Base-by-base conservation (phyloP, 306 rosid species). In the Dryas drummondii region DNA sequence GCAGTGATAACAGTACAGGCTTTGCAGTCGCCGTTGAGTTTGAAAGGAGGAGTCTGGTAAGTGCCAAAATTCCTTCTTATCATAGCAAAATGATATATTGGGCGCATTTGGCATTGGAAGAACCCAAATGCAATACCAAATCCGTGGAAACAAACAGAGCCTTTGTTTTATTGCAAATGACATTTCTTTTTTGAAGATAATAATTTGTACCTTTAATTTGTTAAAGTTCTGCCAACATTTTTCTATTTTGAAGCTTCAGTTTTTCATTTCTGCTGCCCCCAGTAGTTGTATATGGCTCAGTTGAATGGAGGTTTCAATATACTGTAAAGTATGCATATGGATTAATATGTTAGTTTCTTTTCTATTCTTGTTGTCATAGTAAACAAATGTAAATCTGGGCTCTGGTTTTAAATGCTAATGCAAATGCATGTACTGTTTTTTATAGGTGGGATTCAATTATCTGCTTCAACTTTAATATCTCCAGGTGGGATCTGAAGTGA, bases 41-140 rank as follows among this genome's bases (percentile, higher is more conserved):
- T 44, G 64, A 19, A 26, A 56, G 51, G 44, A 44, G 54, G 44
- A 56, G 65, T 57, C 66, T 62, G 55, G 76, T 56, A 8, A 56
- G 66, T 57, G 4, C 66, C 55, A 14, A 67, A 17, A 12, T 54
- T 70, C 45, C 5, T 32, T 61, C 16, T 44, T 44, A 6, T 57
- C 14, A 41, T 71, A 19, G 37, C 4, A 2, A n/a, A 52, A 37
- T 69, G 40, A 41, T 22, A 19, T 19, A 1, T 1, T 56, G 66
- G 75, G 75, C 48, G 9, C 42, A 42, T 44, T 71, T 6, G 9
- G 58, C 26, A 4, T 67, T 1, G 57, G 44, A 4, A 68, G 44
- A 9, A 7, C 27, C 48, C 61, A 32, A 32, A 69, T 69, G n/a
- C 45, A 40, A 10, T 17, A 5, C 51, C 40, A 45, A 53, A 70